phyloP scores from a whole-genome alignment of 108 stramenopile species.

The Schizochytrium sp. region DNA sequence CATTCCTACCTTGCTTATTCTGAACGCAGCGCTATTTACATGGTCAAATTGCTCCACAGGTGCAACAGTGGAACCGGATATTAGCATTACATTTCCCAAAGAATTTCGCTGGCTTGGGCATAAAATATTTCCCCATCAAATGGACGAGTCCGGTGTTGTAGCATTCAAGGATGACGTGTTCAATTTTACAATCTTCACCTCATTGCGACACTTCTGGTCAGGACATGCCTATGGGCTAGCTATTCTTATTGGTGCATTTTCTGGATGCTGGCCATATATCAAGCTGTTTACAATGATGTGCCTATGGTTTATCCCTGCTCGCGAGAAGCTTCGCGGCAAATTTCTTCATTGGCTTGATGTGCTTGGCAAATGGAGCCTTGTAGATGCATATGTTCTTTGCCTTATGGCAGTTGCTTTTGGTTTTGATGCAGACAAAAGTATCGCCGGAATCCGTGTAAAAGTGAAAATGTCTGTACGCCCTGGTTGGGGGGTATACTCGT shows the following conservation, averaged over 20 bases:
- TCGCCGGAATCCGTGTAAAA: slow-evolving; percentile 24
- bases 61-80: slow-evolving; percentile 19
- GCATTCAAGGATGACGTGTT: slow-evolving; percentile 52
- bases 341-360: slow-evolving; percentile 83
- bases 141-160: slow-evolving; percentile 14
- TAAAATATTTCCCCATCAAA: not conserved
- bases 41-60: slow-evolving; percentile 61
- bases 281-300: slow-evolving; percentile 84
- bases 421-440: slow-evolving; percentile 79
- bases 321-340: slow-evolving; percentile 73
- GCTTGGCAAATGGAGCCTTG: slow-evolving; percentile 88
- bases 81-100: not conserved
- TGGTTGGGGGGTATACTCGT: slow-evolving; percentile 85
- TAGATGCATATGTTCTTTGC: slow-evolving; percentile 89
- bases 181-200: slow-evolving; percentile 75
- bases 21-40: slow-evolving; percentile 45
- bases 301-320: slow-evolving; percentile 78
- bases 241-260: slow-evolving; percentile 84
- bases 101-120: slow-evolving; percentile 37
- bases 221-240: slow-evolving; percentile 87
- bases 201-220: slow-evolving; percentile 81
- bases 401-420: slow-evolving; percentile 93
- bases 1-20: slow-evolving; percentile 24
- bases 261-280: slow-evolving; percentile 91
- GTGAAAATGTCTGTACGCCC: slow-evolving; percentile 62